Percentiles rank a stretch among this genome's conserved stretches.
Evolutionary conservation across 208 protist genomes (phyloP).

Genomic region (Polymyxa betae): DNA sequence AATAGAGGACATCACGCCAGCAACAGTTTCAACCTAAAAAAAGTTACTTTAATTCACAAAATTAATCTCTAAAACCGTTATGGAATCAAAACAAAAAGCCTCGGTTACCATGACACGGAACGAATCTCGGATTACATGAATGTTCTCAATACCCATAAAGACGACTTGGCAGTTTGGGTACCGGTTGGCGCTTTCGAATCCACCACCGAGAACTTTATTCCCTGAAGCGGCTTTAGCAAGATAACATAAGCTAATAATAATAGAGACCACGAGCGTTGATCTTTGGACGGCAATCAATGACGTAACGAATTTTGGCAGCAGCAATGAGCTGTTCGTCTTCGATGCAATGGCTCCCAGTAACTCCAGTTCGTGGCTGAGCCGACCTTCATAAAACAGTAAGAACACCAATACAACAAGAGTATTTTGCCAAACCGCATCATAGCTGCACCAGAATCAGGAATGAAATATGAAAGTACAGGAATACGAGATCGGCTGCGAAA

Average conservation of each 20-base stretch:
- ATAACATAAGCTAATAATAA: neutral
- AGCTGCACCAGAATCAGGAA: slow-evolving; percentile 53
- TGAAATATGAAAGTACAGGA: slow-evolving; percentile 71
- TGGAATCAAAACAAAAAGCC: too few species aligned
- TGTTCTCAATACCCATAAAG: slow-evolving; percentile 78
- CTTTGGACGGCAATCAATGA: slow-evolving; percentile 70
- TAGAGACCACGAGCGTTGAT: slow-evolving; percentile 65
- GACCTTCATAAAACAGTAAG: slow-evolving; percentile 71
- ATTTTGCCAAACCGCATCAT: slow-evolving; percentile 62
- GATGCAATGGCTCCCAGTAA: slow-evolving; percentile 63
- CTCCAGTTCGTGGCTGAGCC: slow-evolving; percentile 50
- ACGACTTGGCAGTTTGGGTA: slow-evolving; percentile 62
- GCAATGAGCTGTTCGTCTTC: slow-evolving; percentile 62
- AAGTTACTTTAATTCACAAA: too few species aligned
- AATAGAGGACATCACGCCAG: too few species aligned
- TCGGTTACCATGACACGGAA: slow-evolving; percentile 57
- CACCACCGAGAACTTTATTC: slow-evolving; percentile 69
- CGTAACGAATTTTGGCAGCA: slow-evolving; percentile 57
- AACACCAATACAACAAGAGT: neutral
- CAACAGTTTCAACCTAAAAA: too few species aligned
- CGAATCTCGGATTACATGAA: slow-evolving; percentile 74
- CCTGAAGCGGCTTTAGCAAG: neutral
- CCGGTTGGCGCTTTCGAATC: slow-evolving; percentile 57
- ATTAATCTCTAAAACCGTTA: too few species aligned
- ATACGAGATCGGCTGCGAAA: slow-evolving; percentile 72